Evolutionary conservation across 179 eudicot genomes (phyloP), one percentile per base, ranked within the genome.

Genomic region (Carnegiea gigantea): DNA sequence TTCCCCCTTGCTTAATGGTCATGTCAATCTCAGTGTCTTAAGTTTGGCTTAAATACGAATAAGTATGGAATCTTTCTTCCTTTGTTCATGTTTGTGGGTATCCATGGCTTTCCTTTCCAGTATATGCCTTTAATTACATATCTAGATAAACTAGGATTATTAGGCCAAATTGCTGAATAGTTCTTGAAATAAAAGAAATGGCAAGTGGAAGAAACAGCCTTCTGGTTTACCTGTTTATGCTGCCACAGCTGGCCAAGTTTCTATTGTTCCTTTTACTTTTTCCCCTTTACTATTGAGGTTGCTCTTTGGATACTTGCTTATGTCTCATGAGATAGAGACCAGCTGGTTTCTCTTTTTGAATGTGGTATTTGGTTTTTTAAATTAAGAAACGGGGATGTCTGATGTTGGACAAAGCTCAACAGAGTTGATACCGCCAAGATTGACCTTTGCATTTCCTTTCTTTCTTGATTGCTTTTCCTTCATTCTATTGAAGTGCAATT

Each of bases 111-210:
- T 67, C 3, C 21, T 26, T 67, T 28, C 38, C 40, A 67, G 28
- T 12, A 6, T 18, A 12, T 67, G 36, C 72, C 72, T 26, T 21
- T 67, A 7, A 28, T 67, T 21, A 26, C 38, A 67, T 40, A 23
- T 11, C 40, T 26, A 26, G 43, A 46, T 44, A 6, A 51, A 18
- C 2, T n/a, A n/a, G 12, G 21, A 5, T 4, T 78, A 7, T 38
- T 65, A 65, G 59, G 57, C 36, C 62, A 43, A 44, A 46, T 78
- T 78, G 73, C 46, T 46, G 73, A 15, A 78, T 51, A 38, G 74
- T 12, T 26, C 28, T 44, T 44, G 24, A 15, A 43, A 46, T 67
- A 10, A 26, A 65, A 28, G 18, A 40, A 28, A 67, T 67, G 21
- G n/a, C 71, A 36, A 59, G 57, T 51, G 6, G n/a, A 67, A 67